Conservation (phyloP, 495 filamentous ascomycete species). For the Annulohypoxylon moriforme region DNA sequence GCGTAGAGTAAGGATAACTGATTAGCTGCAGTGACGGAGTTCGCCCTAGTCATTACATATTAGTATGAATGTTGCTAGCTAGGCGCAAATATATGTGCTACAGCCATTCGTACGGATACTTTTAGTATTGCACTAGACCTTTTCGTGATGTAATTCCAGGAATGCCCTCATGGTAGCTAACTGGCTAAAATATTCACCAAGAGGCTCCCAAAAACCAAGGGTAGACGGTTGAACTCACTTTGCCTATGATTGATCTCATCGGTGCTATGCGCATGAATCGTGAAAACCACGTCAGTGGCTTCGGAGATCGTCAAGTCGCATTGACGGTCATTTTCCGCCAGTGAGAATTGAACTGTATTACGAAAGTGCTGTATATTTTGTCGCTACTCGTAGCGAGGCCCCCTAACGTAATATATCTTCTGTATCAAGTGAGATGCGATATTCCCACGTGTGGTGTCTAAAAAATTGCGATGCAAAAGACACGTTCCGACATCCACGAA, state of each 20-base stretch:
- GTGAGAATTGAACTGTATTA: constrained; percentile 19
- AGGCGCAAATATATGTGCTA: not conserved
- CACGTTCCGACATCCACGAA: constrained; percentile 31
- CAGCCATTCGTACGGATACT: not conserved
- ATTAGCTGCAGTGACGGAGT: not conserved
- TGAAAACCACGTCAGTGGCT: constrained; percentile 15
- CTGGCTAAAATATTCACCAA: constrained; percentile 5
- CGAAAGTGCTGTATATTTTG: not conserved
- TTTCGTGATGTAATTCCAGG: not conserved
- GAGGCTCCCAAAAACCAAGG: not conserved
- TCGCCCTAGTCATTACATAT: not conserved
- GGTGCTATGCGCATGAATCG: constrained; percentile 32
- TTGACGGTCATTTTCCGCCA: not conserved
- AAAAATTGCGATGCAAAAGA: constrained; percentile 13
- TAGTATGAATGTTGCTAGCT: not conserved
- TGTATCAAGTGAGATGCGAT: constrained; percentile 9
- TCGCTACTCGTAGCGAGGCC: constrained; percentile 4
- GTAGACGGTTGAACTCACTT: not conserved
- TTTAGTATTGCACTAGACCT: not conserved
- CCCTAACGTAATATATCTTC: constrained; percentile 17
- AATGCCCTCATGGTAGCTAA: not conserved
- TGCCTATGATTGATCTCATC: constrained; percentile 15
- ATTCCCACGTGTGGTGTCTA: constrained; percentile 21
- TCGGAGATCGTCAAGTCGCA: constrained; percentile 30
- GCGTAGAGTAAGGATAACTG: not conserved